Percentiles rank a stretch among this genome's conserved stretches.
Conservation (phyloP, 306 rosid genomes). For the Cajanus cajan region DNA sequence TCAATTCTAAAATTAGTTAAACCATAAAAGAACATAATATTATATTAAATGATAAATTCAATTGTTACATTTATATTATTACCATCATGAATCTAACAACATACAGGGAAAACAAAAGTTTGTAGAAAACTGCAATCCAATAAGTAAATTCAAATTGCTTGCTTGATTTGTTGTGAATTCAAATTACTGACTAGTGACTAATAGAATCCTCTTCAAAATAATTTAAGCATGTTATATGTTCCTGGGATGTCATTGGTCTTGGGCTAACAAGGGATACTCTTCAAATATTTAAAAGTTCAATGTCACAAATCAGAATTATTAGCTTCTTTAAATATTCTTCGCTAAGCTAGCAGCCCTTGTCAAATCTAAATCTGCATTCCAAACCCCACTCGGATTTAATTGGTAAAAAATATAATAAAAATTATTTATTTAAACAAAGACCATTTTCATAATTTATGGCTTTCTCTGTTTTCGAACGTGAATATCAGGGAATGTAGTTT, state of each 20-base stretch:
- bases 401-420: neutral
- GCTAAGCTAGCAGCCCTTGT: constrained; percentile 17
- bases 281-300: neutral
- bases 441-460: neutral
- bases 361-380: neutral
- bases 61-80: neutral
- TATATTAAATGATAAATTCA: neutral
- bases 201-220: neutral
- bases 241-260: neutral
- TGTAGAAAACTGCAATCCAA: neutral
- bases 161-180: neutral
- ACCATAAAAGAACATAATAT: neutral
- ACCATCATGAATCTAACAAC: neutral
- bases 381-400: neutral
- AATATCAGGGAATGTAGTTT: neutral
- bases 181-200: neutral
- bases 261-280: neutral
- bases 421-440: neutral
- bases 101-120: neutral
- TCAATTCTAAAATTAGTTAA: neutral
- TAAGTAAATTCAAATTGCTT: too few relatives aligned
- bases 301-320: neutral
- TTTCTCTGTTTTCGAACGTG: neutral
- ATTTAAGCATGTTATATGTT: neutral
- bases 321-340: neutral